Evolutionary conservation across 805 yeast species (phyloP).

Genomic region (Priceomyces medius): DNA sequence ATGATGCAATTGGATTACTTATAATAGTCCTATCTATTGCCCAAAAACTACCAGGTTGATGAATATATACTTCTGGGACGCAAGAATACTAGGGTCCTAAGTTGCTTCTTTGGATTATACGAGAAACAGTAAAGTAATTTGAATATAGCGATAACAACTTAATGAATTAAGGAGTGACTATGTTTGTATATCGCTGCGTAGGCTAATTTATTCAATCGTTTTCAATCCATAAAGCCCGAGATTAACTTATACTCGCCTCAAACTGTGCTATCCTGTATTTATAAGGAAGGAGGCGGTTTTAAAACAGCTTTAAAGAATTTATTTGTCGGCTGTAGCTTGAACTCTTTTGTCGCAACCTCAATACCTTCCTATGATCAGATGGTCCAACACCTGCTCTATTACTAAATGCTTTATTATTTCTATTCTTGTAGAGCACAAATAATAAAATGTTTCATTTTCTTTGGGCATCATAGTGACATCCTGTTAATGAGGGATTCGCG

Average conservation of each 20-base stretch:
- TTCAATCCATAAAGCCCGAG: not conserved
- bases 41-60: too few species aligned
- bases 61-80: too few species aligned
- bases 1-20: too few species aligned
- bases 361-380: not conserved
- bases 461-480: not conserved
- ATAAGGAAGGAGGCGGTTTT: not conserved
- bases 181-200: conserved; percentile 14
- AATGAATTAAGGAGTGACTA: conserved; percentile 3
- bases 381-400: not conserved
- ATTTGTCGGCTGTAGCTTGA: not conserved
- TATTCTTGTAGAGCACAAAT: not conserved
- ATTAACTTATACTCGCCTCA: not conserved
- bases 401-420: not conserved
- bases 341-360: not conserved
- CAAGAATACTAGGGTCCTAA: too few species aligned
- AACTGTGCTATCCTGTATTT: not conserved
- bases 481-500: not conserved
- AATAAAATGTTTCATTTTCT: not conserved
- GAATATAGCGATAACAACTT: not conserved
- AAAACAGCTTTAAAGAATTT: not conserved
- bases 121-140: not conserved
- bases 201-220: not conserved
- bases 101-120: too few species aligned
- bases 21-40: too few species aligned